These are phyloP conservation scores for Brassica rapa DNA, from an alignment of 345 rosid species.

Conservation along the genomic window DNA sequence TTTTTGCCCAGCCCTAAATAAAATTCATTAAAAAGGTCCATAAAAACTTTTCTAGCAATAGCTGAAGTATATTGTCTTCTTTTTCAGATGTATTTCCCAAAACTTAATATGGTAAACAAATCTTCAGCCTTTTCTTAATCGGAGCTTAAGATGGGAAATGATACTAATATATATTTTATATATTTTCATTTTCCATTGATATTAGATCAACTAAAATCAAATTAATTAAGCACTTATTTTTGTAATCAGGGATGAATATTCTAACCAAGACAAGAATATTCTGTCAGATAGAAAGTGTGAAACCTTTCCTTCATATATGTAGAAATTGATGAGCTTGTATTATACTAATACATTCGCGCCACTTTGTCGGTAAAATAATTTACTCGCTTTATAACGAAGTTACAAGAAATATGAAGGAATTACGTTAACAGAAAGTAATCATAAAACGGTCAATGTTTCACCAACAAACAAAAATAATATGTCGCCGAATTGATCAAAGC, in stretches of 20 bases:
- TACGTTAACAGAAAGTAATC: slow-evolving; percentile 11
- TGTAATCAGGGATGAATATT: slow-evolving; percentile 21
- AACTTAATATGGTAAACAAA: background rate
- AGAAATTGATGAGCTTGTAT: slow-evolving; percentile 10
- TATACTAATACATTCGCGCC: background rate
- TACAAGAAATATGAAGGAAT: background rate
- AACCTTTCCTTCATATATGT: slow-evolving; percentile 31
- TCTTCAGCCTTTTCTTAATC: background rate
- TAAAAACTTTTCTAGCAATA: background rate
- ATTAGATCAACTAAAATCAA: background rate
- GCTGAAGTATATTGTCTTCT: background rate
- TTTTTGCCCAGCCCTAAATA: no score
- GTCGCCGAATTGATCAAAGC: slow-evolving; percentile 14
- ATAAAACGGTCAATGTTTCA: slow-evolving; percentile 31
- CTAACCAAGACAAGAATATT: background rate
- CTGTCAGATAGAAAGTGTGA: slow-evolving; percentile 41
- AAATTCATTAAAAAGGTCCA: no score
- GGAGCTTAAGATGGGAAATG: background rate
- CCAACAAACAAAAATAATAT: background rate
- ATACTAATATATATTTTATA: background rate
- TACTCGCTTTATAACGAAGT: slow-evolving; percentile 24
- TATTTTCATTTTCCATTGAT: background rate
- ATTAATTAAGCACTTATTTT: background rate
- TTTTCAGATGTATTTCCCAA: background rate
- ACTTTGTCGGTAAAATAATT: slow-evolving; percentile 29